Percentiles rank a stretch among this genome's conserved stretches.
Conservation (phyloP, 1,139 yeast genomes). For the Candida tropicalis region DNA sequence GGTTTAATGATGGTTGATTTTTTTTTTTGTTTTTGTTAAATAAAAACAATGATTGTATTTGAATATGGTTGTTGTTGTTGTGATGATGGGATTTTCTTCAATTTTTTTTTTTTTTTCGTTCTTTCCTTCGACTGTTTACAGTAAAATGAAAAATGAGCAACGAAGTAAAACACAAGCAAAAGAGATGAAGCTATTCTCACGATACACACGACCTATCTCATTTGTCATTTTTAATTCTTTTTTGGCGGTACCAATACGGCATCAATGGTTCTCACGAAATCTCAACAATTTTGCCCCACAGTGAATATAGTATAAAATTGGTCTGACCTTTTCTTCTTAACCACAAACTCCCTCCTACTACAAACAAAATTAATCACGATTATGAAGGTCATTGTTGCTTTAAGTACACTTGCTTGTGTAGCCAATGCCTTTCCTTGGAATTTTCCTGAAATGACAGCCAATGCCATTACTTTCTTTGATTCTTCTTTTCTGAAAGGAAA, state of each 20-base stretch:
- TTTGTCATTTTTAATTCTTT: no score
- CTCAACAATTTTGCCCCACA: no score
- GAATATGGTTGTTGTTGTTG: background rate
- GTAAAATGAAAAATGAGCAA: background rate
- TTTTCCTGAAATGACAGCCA: constrained; percentile 13
- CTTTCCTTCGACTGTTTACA: background rate
- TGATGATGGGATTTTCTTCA: constrained; percentile 2
- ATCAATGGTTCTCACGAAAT: no score
- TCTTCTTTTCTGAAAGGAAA: constrained; percentile 10
- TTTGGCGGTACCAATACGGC: no score
- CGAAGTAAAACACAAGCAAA: background rate
- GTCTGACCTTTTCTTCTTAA: no score
- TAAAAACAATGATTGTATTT: background rate
- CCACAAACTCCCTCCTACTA: no score
- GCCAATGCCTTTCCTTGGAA: constrained; percentile 19
- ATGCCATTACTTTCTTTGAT: constrained; percentile 10
- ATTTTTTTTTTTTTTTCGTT: background rate
- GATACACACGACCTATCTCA: no score
- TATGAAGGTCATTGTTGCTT: constrained; percentile 12
- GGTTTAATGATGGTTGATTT: background rate
- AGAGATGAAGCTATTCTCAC: background rate
- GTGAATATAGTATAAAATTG: no score
- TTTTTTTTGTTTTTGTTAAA: background rate
- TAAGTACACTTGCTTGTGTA: constrained; percentile 12
- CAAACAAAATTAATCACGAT: no score